Conservation (phyloP, 129 eudicot species). For the Calendula officinalis region DNA sequence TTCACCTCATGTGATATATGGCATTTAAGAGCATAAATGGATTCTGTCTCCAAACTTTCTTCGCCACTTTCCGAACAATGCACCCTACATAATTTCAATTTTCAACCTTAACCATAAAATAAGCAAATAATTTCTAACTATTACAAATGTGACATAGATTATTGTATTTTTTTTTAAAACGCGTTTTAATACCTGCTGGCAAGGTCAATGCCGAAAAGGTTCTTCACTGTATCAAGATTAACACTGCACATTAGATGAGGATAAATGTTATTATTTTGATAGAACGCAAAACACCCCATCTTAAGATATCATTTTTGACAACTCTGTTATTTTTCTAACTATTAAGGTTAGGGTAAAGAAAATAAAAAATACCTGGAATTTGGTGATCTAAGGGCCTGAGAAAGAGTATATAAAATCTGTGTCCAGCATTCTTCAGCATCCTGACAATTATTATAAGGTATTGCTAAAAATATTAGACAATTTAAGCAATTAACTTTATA, state of each 20-base stretch:
- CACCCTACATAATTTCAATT: conserved; percentile 48
- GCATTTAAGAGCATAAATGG: conserved; percentile 83
- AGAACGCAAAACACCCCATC: conserved; percentile 4
- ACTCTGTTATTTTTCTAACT: no score
- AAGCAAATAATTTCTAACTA: background rate
- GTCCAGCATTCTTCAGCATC: conserved; percentile 99
- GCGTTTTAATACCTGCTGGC: conserved; percentile 61
- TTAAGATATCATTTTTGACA: background rate
- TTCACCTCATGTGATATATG: conserved; percentile 98
- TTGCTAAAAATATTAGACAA: conserved; percentile 2
- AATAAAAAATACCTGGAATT: conserved; percentile 53
- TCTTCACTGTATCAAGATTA: conserved; percentile 62
- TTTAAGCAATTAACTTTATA: background rate
- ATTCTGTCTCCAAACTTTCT: conserved; percentile 86
- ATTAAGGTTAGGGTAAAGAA: background rate
- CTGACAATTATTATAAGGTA: conserved; percentile 37
- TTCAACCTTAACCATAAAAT: conserved; percentile 4
- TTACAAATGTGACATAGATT: background rate
- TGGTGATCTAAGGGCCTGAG: conserved; percentile 66
- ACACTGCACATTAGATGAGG: conserved; percentile 51
- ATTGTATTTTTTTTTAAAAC: background rate
- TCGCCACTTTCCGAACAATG: conserved; percentile 98
- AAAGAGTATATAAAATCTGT: conserved; percentile 83
- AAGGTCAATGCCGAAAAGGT: conserved; percentile 84
- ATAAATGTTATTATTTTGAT: conserved; percentile 9